Base-by-base conservation (phyloP, 2,329 filamentous ascomycete genomes). In the Tolypocladium endophyticum region DNA sequence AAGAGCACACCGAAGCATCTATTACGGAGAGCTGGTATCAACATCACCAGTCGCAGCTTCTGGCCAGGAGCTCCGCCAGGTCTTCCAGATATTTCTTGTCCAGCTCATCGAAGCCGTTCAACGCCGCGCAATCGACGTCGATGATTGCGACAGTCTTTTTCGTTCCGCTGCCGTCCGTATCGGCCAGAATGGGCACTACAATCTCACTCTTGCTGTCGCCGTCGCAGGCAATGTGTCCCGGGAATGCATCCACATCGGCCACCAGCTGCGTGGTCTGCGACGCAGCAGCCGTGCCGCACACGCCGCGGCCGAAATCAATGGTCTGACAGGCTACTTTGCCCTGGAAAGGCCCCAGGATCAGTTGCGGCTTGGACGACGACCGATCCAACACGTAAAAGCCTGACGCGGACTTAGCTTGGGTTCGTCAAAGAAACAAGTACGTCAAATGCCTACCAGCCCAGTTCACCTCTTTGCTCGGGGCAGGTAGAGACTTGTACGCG, bases 181-280 rank as follows among this genome's bases (percentile, higher is more conserved):
- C 64, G 20, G 68, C 68, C 6, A 88, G 64, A 62, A 93, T 81
- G 2, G 90, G 90, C 56, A 93, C 89, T 23, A 94, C 90, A 70
- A 94, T 87, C 77, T 94, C 90, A 70, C 89, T 92, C 74, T 78
- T 83, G 67, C 84, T 90, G 60, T 84, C 87, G 4, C 83, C 82
- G 71, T 94, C 90, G 70, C 90, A 93, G 12, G 90, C 89, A 68
- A 94, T 92, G 70, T 93, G 90, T 2, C 88, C 89, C 0, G 88
- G 87, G 68, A 93, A 93, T 57, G 75, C 69, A 52, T 90, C 86
- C 9, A 94, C 89, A 70, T 94, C 86, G 16, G 77, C 74, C 0
- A 88, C 81, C 8, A 92, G 71, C 73, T 90, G 87, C 14, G 89
- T 92, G 61, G 74, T 69, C 53, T 74, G 73, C 4, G 76, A 80